Conservation (phyloP, 805 yeast genomes). For the Saturnispora mendoncae region DNA sequence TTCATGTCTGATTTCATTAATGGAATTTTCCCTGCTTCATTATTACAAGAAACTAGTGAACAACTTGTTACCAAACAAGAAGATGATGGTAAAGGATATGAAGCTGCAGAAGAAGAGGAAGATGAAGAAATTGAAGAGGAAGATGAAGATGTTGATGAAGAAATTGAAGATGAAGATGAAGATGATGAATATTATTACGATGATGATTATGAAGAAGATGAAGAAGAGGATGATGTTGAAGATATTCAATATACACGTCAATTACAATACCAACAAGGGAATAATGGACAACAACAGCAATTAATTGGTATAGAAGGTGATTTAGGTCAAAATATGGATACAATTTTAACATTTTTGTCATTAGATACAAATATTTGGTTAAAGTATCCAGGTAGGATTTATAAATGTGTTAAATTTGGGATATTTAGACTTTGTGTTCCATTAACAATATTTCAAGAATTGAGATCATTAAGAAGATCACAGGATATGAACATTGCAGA, state of each 20-base stretch:
- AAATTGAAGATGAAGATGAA: not conserved
- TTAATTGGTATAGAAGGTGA: conserved; percentile 30
- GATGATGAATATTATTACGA: not conserved
- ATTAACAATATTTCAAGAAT: conserved; percentile 68
- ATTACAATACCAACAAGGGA: conserved; percentile 5
- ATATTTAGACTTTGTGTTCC: conserved; percentile 59
- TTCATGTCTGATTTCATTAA: conserved; percentile 27
- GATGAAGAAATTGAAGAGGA: conserved; percentile 11
- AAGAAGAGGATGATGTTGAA: conserved; percentile 1
- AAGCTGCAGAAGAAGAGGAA: conserved; percentile 17
- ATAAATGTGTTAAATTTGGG: conserved; percentile 53
- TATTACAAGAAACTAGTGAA: conserved; percentile 13
- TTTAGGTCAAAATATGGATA: conserved; percentile 50
- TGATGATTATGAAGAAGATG: not conserved
- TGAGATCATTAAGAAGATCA: conserved; percentile 60
- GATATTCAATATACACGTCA: conserved; percentile 8
- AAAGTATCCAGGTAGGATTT: conserved; percentile 69
- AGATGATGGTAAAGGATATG: conserved; percentile 17
- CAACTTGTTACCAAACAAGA: conserved; percentile 13
- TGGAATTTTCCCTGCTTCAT: conserved; percentile 18
- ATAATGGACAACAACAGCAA: conserved; percentile 7
- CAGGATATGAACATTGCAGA: conserved; percentile 67
- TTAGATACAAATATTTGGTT: conserved; percentile 76
- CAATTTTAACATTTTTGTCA: conserved; percentile 46
- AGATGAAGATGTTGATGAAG: conserved; percentile 2